These are phyloP conservation scores for Coemansia sp. DNA, from an alignment of 192 early-diverging fungal genomes.

Conservation along the genomic window DNA sequence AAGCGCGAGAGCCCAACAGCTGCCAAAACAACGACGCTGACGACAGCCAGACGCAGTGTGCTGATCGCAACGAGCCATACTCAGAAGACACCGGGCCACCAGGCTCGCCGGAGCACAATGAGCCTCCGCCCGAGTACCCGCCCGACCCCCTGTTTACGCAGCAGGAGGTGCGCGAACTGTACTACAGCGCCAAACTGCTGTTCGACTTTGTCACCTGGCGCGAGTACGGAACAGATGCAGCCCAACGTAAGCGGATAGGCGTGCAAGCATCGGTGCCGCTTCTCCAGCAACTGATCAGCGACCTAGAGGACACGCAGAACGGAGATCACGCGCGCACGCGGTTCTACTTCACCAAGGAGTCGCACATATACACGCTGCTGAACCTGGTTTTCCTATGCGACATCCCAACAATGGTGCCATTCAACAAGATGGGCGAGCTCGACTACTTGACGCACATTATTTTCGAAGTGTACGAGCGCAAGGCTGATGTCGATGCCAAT, in stretches of 20 bases:
- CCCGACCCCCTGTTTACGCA: constrained; percentile 50
- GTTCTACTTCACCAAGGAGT: constrained; percentile 95
- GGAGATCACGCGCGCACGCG: constrained; percentile 56
- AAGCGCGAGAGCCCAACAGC: neutral
- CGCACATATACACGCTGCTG: constrained; percentile 89
- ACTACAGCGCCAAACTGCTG: constrained; percentile 76
- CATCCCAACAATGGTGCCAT: constrained; percentile 68
- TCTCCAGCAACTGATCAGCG: constrained; percentile 74
- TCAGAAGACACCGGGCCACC: neutral
- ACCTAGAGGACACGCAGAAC: constrained; percentile 54
- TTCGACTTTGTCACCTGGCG: constrained; percentile 93
- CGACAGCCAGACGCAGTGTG: neutral
- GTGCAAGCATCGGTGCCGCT: constrained; percentile 73
- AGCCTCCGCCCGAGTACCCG: constrained; percentile 33
- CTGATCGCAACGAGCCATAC: neutral
- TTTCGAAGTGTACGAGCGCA: constrained; percentile 94
- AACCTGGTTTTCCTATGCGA: constrained; percentile 89
- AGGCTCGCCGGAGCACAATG: neutral
- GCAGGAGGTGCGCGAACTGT: constrained; percentile 68
- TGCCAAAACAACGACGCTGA: neutral
- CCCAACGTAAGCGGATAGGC: constrained; percentile 86
- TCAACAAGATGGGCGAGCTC: constrained; percentile 75
- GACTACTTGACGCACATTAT: constrained; percentile 98
- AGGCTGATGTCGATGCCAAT: constrained; percentile 47
- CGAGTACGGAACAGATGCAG: constrained; percentile 87